Evolutionary conservation across 805 yeast genomes (phyloP), one percentile per base, ranked within the genome.

Genomic region (Kazachstania martiniae): DNA sequence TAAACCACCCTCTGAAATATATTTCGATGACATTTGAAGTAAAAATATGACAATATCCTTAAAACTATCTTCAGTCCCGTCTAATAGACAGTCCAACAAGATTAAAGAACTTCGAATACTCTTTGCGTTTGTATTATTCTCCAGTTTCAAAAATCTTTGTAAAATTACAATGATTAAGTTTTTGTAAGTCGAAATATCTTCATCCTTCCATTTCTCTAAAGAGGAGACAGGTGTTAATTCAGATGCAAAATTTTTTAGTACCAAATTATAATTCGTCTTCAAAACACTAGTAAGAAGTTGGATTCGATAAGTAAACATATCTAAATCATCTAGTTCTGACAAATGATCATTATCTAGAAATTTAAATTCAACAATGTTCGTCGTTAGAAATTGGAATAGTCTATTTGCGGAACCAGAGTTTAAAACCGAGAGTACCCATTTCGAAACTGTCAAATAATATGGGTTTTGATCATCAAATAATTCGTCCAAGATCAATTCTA

Each of bases 401-500:
- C 79, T 63, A 37, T 73, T 74, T 0, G 76, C 56, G 1, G 77
- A 63, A 0, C 86, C 86, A 18, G 66, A 59, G 27, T 62, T 56
- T 3, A 69, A 35, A 5, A 63, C 53, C 2, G 59, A 55, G 18
- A 57, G 44, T 3, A 78, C 50, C 72, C 82, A 77, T 32, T 67
- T 63, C 2, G 64, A 55, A 1, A 69, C 66, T 8, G 61, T 49
- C 4, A 67, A 44, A 25, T 61, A 59, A 25, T 63, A 56, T 6
- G 70, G 65, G 8, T 61, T 62, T 27, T 63, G 67, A 4, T 58
- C 53, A 29, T 59, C 62, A 28, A 54, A 53, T 14, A 80, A 51
- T 26, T 74, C 79, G 48, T 86, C 95, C 21, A 87, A 52, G 12
- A 83, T 58, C 1, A 83, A 49, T 38, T 75, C 72, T 5, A 85